These are phyloP conservation scores for Hippophae gyantsensis DNA, from an alignment of 306 rosid genomes.

Conservation along the genomic window DNA sequence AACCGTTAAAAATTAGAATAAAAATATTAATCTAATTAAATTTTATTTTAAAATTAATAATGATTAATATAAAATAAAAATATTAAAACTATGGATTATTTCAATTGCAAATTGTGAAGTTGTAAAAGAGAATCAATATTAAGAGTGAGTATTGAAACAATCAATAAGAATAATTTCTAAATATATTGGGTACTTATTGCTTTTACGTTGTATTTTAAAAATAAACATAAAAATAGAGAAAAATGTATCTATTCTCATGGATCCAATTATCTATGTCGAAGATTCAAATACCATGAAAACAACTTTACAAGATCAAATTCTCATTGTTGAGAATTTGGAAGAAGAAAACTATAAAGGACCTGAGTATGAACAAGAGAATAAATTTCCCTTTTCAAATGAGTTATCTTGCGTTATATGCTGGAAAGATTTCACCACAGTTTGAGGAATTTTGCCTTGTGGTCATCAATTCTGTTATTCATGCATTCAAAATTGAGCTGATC, in stretches of 20 bases:
- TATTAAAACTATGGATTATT: too few relatives aligned
- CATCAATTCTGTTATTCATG: slow-evolving; percentile 83
- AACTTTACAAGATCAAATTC: slow-evolving; percentile 25
- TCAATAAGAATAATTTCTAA: too few relatives aligned
- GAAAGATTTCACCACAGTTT: slow-evolving; percentile 55
- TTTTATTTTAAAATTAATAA: too few relatives aligned
- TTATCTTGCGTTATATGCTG: slow-evolving; percentile 85
- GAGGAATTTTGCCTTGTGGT: slow-evolving; percentile 81
- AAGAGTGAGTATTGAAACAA: too few relatives aligned
- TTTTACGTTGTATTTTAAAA: too few relatives aligned
- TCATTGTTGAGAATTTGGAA: slow-evolving; percentile 22
- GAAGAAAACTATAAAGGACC: slow-evolving; percentile 16
- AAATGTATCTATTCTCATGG: slow-evolving; percentile 17
- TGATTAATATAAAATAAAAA: too few relatives aligned
- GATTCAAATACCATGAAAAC: slow-evolving; percentile 21
- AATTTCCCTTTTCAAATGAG: slow-evolving; percentile 30
- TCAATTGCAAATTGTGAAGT: too few relatives aligned
- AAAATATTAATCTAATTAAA: too few relatives aligned
- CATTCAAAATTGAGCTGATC: slow-evolving; percentile 67
- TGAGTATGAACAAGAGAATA: slow-evolving; percentile 22
- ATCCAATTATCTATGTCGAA: slow-evolving; percentile 21
- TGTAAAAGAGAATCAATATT: too few relatives aligned
- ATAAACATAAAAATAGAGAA: background rate
- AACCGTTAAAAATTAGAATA: too few relatives aligned
- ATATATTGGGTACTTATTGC: too few relatives aligned